A percentile compares a stretch with the other conserved stretches of the same genome.
These are phyloP conservation scores for Ustilago tritici DNA, from an alignment of 1,284 basidiomycete species.

Conservation along the genomic window DNA sequence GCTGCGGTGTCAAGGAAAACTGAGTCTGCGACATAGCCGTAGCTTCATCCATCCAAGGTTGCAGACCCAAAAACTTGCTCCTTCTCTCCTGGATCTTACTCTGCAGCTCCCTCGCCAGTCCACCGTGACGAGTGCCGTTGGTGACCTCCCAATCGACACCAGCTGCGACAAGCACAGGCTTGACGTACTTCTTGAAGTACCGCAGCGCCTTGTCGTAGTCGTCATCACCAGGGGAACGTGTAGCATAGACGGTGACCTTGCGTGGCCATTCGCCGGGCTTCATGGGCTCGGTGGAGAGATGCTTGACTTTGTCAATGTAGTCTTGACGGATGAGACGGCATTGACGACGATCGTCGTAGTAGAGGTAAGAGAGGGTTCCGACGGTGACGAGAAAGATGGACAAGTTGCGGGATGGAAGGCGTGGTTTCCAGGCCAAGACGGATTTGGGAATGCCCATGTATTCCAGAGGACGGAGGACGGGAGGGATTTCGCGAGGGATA, in stretches of 20 bases:
- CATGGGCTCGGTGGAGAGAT: slow-evolving; percentile 79
- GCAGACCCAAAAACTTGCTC: slow-evolving; percentile 69
- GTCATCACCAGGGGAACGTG: slow-evolving; percentile 93
- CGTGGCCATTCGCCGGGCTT: slow-evolving; percentile 79
- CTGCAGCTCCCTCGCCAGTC: slow-evolving; percentile 81
- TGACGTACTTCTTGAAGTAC: slow-evolving; percentile 95
- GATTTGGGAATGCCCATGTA: slow-evolving; percentile 72
- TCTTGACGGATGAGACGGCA: slow-evolving; percentile 81
- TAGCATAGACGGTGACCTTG: slow-evolving; percentile 86
- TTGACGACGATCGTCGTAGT: slow-evolving; percentile 85
- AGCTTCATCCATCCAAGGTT: slow-evolving; percentile 57
- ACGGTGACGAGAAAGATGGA: slow-evolving; percentile 87
- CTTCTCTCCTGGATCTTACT: slow-evolving; percentile 79
- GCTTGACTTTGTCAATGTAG: slow-evolving; percentile 83
- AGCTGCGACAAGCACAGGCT: slow-evolving; percentile 94
- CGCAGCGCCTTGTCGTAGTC: slow-evolving; percentile 84
- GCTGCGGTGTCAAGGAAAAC: slow-evolving; percentile 74
- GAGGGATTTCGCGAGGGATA: slow-evolving; percentile 50
- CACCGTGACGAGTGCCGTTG: slow-evolving; percentile 84
- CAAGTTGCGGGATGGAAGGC: slow-evolving; percentile 89
- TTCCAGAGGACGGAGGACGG: slow-evolving; percentile 69
- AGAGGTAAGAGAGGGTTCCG: slow-evolving; percentile 78
- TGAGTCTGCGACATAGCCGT: slow-evolving; percentile 73
- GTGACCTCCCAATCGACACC: slow-evolving; percentile 91
- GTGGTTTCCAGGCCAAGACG: slow-evolving; percentile 71